Evolutionary conservation across 176 grass and related monocot genomes (phyloP).

Genomic region (Saccharum spontaneum): DNA sequence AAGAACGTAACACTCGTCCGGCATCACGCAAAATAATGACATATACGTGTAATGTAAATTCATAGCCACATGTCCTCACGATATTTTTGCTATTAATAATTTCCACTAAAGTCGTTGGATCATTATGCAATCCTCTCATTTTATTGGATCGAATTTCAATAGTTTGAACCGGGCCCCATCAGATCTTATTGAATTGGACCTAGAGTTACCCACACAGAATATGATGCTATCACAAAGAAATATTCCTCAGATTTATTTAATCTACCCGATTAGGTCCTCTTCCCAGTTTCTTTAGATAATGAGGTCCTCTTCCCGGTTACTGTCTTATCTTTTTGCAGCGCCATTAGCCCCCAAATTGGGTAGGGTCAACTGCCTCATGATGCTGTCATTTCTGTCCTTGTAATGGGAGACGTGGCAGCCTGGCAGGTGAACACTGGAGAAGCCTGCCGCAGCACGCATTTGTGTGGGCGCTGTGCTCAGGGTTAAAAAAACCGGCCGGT

Average conservation of each 20-base stretch:
- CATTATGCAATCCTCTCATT: neutral
- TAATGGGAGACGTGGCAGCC: neutral
- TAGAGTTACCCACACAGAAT: neutral
- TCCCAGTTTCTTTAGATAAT: too few species aligned
- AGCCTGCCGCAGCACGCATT: slow-evolving; percentile 8
- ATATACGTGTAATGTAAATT: neutral
- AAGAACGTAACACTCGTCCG: neutral
- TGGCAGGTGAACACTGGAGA: neutral
- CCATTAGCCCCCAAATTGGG: slow-evolving; percentile 30
- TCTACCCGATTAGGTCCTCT: neutral
- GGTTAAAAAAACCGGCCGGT: too few species aligned
- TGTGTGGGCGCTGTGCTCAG: too few species aligned
- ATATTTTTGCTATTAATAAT: neutral
- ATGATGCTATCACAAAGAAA: slow-evolving; percentile 2
- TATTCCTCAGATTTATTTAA: neutral
- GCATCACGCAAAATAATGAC: neutral
- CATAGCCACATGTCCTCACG: neutral
- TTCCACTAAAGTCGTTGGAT: neutral
- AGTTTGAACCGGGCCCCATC: neutral
- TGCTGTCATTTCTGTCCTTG: slow-evolving; percentile 17
- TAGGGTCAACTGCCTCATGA: slow-evolving; percentile 22
- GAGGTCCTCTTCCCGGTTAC: neutral
- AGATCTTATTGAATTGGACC: neutral
- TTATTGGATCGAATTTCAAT: neutral
- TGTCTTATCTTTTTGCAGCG: neutral